Percentiles rank a stretch among this genome's conserved stretches.
These are phyloP conservation scores for Solanum hybrid DNA, from an alignment of 305 asterid genomes.

Conservation along the genomic window DNA sequence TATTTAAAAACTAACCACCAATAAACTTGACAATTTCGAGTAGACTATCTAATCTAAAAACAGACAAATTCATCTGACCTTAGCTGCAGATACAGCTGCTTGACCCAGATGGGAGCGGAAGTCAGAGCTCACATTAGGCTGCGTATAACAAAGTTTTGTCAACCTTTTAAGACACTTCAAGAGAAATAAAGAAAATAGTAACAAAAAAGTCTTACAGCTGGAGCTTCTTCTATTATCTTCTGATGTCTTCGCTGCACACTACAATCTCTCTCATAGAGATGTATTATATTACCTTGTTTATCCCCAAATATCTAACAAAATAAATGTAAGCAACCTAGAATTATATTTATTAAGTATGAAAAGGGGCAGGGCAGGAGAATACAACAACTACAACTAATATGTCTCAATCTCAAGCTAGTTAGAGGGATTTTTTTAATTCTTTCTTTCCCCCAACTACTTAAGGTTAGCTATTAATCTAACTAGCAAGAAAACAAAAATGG, in stretches of 20 bases:
- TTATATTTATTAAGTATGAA: neutral
- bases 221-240: constrained; percentile 99
- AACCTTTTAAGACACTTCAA: constrained; percentile 13
- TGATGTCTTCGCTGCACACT: constrained; percentile 98
- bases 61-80: constrained; percentile 37
- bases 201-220: constrained; percentile 58
- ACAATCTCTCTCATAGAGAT: constrained; percentile 96
- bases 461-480: neutral
- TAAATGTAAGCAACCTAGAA: constrained; percentile 4
- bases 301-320: constrained; percentile 78
- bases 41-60: neutral
- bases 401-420: neutral
- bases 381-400: neutral
- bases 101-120: constrained; percentile 80
- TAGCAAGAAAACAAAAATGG: neutral
- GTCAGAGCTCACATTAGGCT: constrained; percentile 71
- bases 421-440: neutral
- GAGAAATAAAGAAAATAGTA: neutral
- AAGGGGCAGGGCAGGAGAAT: neutral
- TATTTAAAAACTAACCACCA: neutral
- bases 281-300: constrained; percentile 72
- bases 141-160: constrained; percentile 21
- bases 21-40: neutral
- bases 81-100: constrained; percentile 98
- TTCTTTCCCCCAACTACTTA: neutral